A percentile compares a stretch with the other conserved stretches of the same genome.
Evolutionary conservation across 2,329 filamentous ascomycete genomes (phyloP).

Genomic region (Dactylellina leptospora): DNA sequence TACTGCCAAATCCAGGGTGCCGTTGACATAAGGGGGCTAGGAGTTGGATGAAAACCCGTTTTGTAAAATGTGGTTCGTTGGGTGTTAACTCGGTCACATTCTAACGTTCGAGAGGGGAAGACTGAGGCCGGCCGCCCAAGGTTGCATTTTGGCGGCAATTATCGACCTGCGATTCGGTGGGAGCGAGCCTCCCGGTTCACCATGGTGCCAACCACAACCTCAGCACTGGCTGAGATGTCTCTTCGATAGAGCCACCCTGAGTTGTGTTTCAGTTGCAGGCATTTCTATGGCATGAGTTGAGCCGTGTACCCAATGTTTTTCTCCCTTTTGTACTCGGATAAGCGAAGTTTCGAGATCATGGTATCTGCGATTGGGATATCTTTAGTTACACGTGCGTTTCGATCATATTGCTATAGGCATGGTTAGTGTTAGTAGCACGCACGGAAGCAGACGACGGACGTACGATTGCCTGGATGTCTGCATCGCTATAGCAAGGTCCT

Average conservation of each 20-base stretch:
- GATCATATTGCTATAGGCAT: constrained; percentile 38
- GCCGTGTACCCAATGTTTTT: constrained; percentile 37
- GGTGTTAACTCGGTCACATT: constrained; percentile 23
- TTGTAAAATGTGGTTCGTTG: constrained; percentile 30
- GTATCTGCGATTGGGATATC: constrained; percentile 39
- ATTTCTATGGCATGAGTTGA: constrained; percentile 25
- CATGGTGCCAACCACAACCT: constrained; percentile 15
- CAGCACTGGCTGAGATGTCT: constrained; percentile 12
- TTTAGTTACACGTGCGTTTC: constrained; percentile 52
- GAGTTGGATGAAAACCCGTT: constrained; percentile 7
- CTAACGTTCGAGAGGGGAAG: constrained; percentile 17
- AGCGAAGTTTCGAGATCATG: constrained; percentile 31
- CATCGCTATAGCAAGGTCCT: constrained; percentile 38
- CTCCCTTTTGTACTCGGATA: constrained; percentile 28
- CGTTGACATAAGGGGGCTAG: constrained; percentile 36
- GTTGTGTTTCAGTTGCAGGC: constrained; percentile 49
- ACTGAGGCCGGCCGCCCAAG: constrained; percentile 13
- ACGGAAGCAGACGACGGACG: constrained; percentile 18
- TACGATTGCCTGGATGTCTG: constrained; percentile 19
- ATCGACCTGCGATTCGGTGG: constrained; percentile 43
- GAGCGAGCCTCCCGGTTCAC: constrained; percentile 29
- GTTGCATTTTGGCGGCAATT: constrained; percentile 44
- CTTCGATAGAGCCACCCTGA: constrained; percentile 20
- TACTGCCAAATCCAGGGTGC: constrained; percentile 41
- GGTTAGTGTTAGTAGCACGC: constrained; percentile 21